Evolutionary conservation across 768 basidiomycete genomes (phyloP), one percentile per base, ranked within the genome.

Genomic region (Tulasnella sp.): DNA sequence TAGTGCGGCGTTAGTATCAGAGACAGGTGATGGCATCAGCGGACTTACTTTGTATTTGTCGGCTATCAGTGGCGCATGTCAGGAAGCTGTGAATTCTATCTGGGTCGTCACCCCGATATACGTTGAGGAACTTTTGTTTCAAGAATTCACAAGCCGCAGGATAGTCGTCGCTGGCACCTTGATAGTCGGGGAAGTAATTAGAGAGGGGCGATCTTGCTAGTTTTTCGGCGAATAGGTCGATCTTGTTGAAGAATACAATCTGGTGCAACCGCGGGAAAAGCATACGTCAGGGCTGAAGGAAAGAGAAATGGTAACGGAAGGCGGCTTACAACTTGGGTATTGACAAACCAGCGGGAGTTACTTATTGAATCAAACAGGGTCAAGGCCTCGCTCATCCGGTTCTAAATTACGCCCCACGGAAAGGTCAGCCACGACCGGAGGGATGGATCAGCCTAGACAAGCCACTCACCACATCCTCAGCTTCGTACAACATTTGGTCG

Each of bases 321-420:
- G 29, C 29, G 29, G 79, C 86, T 59, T 77, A 88, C 86, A 70
- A 89, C 86, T 62, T 80, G 85, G 74, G 93, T 88, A 69, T 97
- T 92, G 66, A 89, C 85, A 68, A 94, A 94, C 90, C 88, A 96
- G 59, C 93, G 77, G 43, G 91, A 93, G 66, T 97, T 97, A 74
- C 90, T 92, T 74, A 97, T 96, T 53, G 91, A 94, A 69, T 97
- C 94, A 69, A 96, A 98, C 49, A 97, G 82, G 0, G 91, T 91
- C 42, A 97, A 71, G 0, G 93, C 88, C 69, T 97, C 94, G 73
- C 93, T 86, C 88, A 99, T 94, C 63, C 92, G 90, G 71, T 96
- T 97, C 85, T 89, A 61, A 59, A 48, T 8, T 70, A 4, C 1
- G 36, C n/a, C n/a, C n/a, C n/a, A n/a, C n/a, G n/a, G n/a, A n/a